Conservation (phyloP, 2,329 filamentous ascomycete genomes). For the Botryotinia narcissicola region DNA sequence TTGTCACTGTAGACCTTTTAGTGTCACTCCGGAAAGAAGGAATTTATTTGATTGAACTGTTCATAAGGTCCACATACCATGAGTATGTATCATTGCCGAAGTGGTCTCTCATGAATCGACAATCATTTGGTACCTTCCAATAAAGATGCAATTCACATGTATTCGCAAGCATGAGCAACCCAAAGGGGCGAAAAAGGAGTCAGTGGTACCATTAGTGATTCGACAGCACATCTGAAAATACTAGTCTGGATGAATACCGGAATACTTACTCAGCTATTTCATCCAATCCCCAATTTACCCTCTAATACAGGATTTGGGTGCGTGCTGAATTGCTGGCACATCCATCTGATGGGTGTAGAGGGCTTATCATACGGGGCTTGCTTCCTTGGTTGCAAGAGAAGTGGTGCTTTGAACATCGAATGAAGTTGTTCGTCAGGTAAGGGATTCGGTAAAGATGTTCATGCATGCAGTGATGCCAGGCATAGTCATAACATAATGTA, state of each 20-base stretch:
- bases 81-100: background rate
- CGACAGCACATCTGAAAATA: slow-evolving; percentile 1
- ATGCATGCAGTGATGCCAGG: background rate
- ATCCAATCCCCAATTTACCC: background rate
- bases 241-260: background rate
- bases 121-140: background rate
- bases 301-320: background rate
- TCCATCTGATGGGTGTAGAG: background rate
- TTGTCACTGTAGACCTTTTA: background rate
- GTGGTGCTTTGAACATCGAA: background rate
- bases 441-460: background rate
- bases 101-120: background rate
- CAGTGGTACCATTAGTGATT: background rate
- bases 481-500: background rate
- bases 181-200: background rate
- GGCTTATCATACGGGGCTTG: background rate
- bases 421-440: background rate
- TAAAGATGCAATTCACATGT: background rate
- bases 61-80: background rate
- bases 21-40: slow-evolving; percentile 5
- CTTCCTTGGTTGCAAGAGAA: background rate
- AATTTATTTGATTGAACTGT: background rate
- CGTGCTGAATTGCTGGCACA: background rate
- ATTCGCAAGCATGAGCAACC: background rate
- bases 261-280: background rate